Evolutionary conservation across 208 protist species (phyloP).

Genomic region (Crithidia sp.): DNA sequence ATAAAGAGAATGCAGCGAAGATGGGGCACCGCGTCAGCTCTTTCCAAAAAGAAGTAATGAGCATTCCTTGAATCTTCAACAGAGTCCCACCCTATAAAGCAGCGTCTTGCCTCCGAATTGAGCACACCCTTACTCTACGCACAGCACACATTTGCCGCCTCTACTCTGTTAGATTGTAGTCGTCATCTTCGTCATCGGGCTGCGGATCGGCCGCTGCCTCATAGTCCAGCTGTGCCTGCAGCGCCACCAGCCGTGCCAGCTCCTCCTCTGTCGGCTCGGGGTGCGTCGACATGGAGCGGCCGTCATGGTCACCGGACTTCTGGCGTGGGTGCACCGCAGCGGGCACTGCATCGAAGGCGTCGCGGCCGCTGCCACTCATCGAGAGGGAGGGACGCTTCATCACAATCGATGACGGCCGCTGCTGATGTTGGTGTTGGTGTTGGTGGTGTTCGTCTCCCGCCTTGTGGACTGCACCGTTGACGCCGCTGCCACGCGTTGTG

Average conservation of each 20-base stretch:
- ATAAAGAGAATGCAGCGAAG: too few species aligned
- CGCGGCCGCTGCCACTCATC: constrained; percentile 11
- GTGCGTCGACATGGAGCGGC: constrained; percentile 11
- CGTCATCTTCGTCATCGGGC: constrained; percentile 40
- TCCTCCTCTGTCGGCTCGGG: constrained; percentile 47
- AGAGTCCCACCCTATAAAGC: too few species aligned
- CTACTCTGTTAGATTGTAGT: constrained; percentile 55
- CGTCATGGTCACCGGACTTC: constrained; percentile 18
- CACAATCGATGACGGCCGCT: background rate
- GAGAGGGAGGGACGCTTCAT: constrained; percentile 19
- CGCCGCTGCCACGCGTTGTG: background rate
- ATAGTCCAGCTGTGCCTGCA: constrained; percentile 67
- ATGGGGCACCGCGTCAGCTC: too few species aligned
- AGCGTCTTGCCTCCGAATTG: background rate
- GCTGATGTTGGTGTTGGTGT: background rate
- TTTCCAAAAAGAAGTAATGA: too few species aligned
- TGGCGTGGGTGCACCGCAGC: constrained; percentile 10
- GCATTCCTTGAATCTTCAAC: too few species aligned
- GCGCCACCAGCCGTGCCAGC: constrained; percentile 51
- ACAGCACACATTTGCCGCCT: background rate
- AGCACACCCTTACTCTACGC: too few species aligned
- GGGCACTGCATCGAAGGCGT: constrained; percentile 1
- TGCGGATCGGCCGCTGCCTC: constrained; percentile 48
- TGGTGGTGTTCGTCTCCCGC: background rate
- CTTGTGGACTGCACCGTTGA: too few species aligned